Evolutionary conservation across 225 moss, liverwort and hornwort genomes (phyloP), one percentile per base, ranked within the genome.

Genomic region (Pleurozium schreberi): DNA sequence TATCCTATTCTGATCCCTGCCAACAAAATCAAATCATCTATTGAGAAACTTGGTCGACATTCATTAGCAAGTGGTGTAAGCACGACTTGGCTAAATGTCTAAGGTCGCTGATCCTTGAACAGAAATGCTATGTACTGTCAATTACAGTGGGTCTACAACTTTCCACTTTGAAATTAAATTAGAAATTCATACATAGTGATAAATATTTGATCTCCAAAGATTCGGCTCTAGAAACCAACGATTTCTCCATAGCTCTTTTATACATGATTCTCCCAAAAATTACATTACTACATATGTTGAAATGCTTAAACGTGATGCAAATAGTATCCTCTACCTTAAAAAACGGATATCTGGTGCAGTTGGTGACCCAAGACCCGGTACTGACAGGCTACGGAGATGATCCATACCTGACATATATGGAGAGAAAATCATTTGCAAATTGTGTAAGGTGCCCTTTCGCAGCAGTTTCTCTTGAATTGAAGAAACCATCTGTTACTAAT

Each of bases 361-460:
- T 52, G 36, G 53, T 30, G 68, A 30, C 52, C 40, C 67, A 84
- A 40, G 80, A 40, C 28, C 40, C 12, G 38, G 40, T 59, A 74
- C 21, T 33, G 45, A 73, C 43, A 82, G 42, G 83, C 57, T 75
- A 43, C 13, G n/a, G 81, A 74, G 78, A 60, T 77, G 78, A 90
- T 83, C 64, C 86, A 77, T 95, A 96, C 98, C 98, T 96, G 95
- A 90, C 94, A 91, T 92, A 95, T 53, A 91, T 93, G 38, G 98
- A 95, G 67, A 97, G 92, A 79, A 96, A 96, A 76, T 96, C 98
- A 82, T 95, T 94, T 49, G 95, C 93, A 87, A 96, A 96, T 75
- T 98, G 96, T 45, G 93, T 92, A 15, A 95, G 86, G 25, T 95
- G 90, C 64, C 81, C 88, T 75, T 67, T 95, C 40, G 93, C 88